Percentiles rank a stretch among this genome's conserved stretches.
Conservation (phyloP, 345 rosid species). For the Camelina neglecta region DNA sequence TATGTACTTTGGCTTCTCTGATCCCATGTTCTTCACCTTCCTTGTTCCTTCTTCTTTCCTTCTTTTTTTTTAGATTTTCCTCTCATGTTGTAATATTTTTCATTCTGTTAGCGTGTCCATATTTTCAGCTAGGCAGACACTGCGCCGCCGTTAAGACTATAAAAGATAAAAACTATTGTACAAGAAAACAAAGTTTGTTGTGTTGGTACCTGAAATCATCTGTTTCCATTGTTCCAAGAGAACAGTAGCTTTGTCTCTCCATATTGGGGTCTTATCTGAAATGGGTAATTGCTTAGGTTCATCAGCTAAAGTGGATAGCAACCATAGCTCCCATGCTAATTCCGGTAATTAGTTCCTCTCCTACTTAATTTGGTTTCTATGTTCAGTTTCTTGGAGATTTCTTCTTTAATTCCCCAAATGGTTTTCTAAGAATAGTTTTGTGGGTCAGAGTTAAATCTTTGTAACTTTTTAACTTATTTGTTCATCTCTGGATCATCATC, state of each 20-base stretch:
- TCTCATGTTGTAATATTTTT: conserved; percentile 16
- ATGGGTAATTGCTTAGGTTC: conserved; percentile 85
- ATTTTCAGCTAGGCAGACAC: background rate
- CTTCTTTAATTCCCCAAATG: conserved; percentile 5
- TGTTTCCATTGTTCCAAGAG: conserved; percentile 18
- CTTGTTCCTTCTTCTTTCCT: conserved; percentile 36
- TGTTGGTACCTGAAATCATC: background rate
- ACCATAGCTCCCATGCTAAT: conserved; percentile 55
- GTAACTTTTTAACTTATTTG: background rate
- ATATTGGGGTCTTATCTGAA: background rate
- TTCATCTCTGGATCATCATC: conserved; percentile 6
- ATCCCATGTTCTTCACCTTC: conserved; percentile 37
- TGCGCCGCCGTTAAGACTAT: background rate
- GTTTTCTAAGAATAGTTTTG: background rate
- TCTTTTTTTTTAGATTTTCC: conserved; percentile 1
- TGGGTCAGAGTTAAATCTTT: background rate
- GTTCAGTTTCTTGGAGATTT: conserved; percentile 4
- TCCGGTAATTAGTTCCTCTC: conserved; percentile 52
- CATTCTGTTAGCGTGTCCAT: background rate
- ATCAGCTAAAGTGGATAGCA: conserved; percentile 69
- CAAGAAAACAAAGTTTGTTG: background rate
- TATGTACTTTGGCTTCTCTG: background rate
- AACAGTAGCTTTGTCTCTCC: conserved; percentile 8
- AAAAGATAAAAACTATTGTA: background rate
- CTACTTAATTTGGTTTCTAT: background rate